These are phyloP conservation scores for Pisolithus sp. DNA, from an alignment of 768 basidiomycete genomes.

Conservation along the genomic window DNA sequence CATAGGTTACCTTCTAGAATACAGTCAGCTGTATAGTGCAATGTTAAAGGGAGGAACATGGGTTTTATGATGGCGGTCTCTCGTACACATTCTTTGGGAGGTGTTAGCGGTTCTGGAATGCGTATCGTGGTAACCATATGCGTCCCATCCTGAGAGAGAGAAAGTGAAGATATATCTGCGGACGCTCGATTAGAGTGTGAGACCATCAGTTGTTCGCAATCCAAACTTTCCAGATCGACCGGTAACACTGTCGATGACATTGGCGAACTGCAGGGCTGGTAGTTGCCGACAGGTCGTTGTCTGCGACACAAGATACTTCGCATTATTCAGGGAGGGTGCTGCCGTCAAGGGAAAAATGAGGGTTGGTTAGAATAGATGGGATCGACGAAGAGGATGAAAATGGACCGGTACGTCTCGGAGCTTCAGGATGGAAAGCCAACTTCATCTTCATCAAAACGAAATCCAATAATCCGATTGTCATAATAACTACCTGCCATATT, in stretches of 20 bases:
- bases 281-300: conserved; percentile 4
- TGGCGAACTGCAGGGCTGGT: conserved; percentile 14
- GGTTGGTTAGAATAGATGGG: conserved; percentile 9
- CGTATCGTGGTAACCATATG: neutral
- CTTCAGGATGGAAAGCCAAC: conserved; percentile 49
- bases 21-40: conserved; percentile 57
- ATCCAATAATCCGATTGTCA: conserved; percentile 62
- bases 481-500: conserved; percentile 36
- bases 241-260: conserved; percentile 16
- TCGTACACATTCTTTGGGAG: conserved; percentile 7
- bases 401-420: conserved; percentile 25
- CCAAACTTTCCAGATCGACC: conserved; percentile 10
- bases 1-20: no score
- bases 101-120: neutral
- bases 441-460: conserved; percentile 67
- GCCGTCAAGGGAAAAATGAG: conserved; percentile 18
- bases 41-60: conserved; percentile 51
- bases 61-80: conserved; percentile 29
- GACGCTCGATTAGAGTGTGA: conserved; percentile 3
- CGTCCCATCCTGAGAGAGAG: neutral
- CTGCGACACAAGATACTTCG: conserved; percentile 10
- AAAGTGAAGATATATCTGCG: neutral
- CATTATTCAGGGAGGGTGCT: conserved; percentile 20
- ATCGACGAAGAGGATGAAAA: conserved; percentile 12
- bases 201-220: conserved; percentile 2